These are phyloP conservation scores for Coprinopsis cinerea DNA, from an alignment of 768 basidiomycete genomes.

Conservation along the genomic window DNA sequence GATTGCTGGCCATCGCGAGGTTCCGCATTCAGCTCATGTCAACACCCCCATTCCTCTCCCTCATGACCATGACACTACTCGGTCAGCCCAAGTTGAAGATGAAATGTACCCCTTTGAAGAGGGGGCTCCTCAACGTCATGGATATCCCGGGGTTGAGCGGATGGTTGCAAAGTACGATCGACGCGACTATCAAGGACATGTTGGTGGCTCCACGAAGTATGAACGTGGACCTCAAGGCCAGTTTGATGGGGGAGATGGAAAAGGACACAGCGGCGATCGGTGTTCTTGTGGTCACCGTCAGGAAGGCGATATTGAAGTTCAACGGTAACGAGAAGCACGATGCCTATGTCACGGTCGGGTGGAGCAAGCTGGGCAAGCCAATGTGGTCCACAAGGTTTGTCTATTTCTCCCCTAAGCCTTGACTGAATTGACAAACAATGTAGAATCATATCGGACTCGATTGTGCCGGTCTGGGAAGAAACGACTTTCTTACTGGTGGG, in stretches of 20 bases:
- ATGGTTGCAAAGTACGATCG: conserved; percentile 64
- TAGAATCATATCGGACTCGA: conserved; percentile 57
- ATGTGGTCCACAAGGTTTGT: conserved; percentile 58
- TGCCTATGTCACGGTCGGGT: conserved; percentile 60
- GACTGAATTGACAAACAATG: not conserved
- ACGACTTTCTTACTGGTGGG: conserved; percentile 57
- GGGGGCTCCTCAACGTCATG: conserved; percentile 68
- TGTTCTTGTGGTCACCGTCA: conserved; percentile 59
- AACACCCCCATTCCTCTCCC: conserved; percentile 52
- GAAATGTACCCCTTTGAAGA: conserved; percentile 58
- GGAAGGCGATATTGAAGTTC: conserved; percentile 48
- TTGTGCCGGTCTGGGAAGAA: conserved; percentile 67
- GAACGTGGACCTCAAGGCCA: conserved; percentile 60
- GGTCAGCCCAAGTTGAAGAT: conserved; percentile 64
- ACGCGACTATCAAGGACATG: conserved; percentile 51
- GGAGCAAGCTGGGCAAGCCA: conserved; percentile 57
- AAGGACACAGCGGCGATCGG: conserved; percentile 64
- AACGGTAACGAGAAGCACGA: conserved; percentile 29
- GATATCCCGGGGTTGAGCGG: conserved; percentile 65
- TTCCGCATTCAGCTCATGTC: conserved; percentile 70
- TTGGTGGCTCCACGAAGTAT: conserved; percentile 63
- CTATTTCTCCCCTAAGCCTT: not conserved
- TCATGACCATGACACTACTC: conserved; percentile 54
- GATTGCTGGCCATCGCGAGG: conserved; percentile 56
- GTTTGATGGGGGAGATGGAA: conserved; percentile 54